Evolutionary conservation across 2,329 filamentous ascomycete genomes (phyloP).

Genomic region (Aspergillus sp.): DNA sequence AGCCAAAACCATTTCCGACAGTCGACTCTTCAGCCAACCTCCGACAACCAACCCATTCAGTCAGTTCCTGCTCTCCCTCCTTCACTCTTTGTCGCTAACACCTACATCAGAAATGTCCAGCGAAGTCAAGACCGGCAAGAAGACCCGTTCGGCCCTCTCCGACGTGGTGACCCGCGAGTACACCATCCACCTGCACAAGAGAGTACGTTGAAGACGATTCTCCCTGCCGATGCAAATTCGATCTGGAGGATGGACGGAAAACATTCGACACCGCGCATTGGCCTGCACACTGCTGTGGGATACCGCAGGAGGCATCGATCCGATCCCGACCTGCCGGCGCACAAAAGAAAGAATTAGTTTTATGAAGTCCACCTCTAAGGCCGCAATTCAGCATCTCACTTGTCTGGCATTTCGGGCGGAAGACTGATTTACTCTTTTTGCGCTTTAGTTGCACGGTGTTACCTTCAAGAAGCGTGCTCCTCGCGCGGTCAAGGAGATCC

Average conservation of each 20-base stretch:
- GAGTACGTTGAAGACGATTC: slow-evolving; percentile 56
- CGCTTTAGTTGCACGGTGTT: slow-evolving; percentile 77
- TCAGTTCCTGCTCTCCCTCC: slow-evolving; percentile 14
- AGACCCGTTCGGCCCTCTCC: slow-evolving; percentile 85
- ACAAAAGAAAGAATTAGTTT: slow-evolving; percentile 50
- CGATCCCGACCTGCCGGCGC: slow-evolving; percentile 1
- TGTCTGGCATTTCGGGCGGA: slow-evolving; percentile 50
- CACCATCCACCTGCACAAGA: slow-evolving; percentile 99
- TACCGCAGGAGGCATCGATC: slow-evolving; percentile 1
- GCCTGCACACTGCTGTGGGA: background rate
- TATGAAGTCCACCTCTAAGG: slow-evolving; percentile 59
- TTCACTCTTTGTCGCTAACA: slow-evolving; percentile 1
- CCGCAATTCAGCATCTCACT: slow-evolving; percentile 24
- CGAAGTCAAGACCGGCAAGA: slow-evolving; percentile 56
- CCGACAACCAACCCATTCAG: slow-evolving; percentile 28
- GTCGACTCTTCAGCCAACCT: slow-evolving; percentile 31
- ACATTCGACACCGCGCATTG: slow-evolving; percentile 7
- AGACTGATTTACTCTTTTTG: slow-evolving; percentile 51
- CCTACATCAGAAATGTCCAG: slow-evolving; percentile 53
- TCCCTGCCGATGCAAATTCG: background rate
- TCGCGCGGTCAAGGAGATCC: slow-evolving; percentile 99
- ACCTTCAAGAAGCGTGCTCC: slow-evolving; percentile 99
- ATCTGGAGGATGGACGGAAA: slow-evolving; percentile 25
- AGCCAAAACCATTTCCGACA: slow-evolving; percentile 19
- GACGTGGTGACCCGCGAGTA: slow-evolving; percentile 99